Conservation (phyloP, 441 rosid species). For the Melastoma candidum region DNA sequence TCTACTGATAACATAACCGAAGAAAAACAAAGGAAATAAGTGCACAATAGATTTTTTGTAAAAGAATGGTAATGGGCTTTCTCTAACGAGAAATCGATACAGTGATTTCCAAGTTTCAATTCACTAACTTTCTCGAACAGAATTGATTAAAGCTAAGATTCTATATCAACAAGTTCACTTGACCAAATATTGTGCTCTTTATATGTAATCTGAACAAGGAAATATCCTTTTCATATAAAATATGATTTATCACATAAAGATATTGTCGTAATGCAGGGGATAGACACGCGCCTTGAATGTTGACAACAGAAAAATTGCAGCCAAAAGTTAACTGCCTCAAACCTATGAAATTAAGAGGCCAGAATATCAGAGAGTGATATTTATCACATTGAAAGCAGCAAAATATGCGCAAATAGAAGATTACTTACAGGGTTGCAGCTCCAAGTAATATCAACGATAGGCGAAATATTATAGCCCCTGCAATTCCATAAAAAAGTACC, state of each 20-base stretch:
- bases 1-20: no score
- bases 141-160: no score
- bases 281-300: slow-evolving; percentile 61
- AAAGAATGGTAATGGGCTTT: no score
- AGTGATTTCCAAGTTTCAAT: no score
- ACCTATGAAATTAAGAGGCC: slow-evolving; percentile 39
- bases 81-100: no score
- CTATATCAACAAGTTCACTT: no score
- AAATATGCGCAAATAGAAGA: neutral
- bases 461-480: slow-evolving; percentile 79
- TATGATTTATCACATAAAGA: neutral
- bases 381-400: slow-evolving; percentile 2
- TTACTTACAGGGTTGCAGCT: slow-evolving; percentile 87
- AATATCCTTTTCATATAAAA: no score
- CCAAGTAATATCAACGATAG: slow-evolving; percentile 68
- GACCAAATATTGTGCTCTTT: no score
- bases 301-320: slow-evolving; percentile 71
- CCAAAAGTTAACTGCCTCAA: slow-evolving; percentile 82
- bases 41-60: no score
- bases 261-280: slow-evolving; percentile 11
- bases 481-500: slow-evolving; percentile 84
- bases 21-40: no score
- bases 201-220: no score
- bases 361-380: slow-evolving; percentile 6
- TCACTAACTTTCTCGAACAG: no score